Evolutionary conservation across 345 rosid genomes (phyloP), one percentile per base, ranked within the genome.

Genomic region (Mercurialis annua): DNA sequence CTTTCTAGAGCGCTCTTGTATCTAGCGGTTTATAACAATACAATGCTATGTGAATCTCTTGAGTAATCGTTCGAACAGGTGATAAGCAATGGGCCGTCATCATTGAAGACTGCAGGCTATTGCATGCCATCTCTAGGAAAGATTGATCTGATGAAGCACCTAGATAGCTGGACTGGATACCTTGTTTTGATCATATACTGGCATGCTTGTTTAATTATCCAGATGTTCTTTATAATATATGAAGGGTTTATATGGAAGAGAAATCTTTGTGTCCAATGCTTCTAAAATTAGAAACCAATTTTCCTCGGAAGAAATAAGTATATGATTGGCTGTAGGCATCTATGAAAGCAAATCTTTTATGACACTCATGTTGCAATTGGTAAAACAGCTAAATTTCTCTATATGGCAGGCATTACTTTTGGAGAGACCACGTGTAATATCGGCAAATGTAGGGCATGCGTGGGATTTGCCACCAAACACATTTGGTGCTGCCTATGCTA

Each of bases 401-500:
- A 52, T 57, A 43, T 62, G 50, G 69, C 61, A 90, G 91, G 89
- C 84, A 47, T 75, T 87, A 29, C 87, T 87, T 38, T 66, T 82
- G 67, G 91, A 87, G 8, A 80, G 78, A 46, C 96, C 92, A 12
- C 87, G 86, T 38, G 90, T 87, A n/a, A 66, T 87, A 57, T 85
- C 86, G 10, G 64, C 81, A 31, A 77, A 85, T 36, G 91, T 90
- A 48, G 83, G 79, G 1, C 84, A 84, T 47, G 91, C 92, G 31
- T 87, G 91, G 96, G 96, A 90, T 71, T 57, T 87, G 46, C 92
- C 92, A 23, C 71, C 69, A 2, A 85, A 83, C 67, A 84, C 91
- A 62, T 87, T 90, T 72, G 96, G 96, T 67, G 93, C 91, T 71
- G 88, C 96, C 2, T 90, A 87, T 66, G 96, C 93, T 24, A 85